Evolutionary conservation across 306 rosid genomes (phyloP), one percentile per base, ranked within the genome.

Genomic region (Rubus idaeus): DNA sequence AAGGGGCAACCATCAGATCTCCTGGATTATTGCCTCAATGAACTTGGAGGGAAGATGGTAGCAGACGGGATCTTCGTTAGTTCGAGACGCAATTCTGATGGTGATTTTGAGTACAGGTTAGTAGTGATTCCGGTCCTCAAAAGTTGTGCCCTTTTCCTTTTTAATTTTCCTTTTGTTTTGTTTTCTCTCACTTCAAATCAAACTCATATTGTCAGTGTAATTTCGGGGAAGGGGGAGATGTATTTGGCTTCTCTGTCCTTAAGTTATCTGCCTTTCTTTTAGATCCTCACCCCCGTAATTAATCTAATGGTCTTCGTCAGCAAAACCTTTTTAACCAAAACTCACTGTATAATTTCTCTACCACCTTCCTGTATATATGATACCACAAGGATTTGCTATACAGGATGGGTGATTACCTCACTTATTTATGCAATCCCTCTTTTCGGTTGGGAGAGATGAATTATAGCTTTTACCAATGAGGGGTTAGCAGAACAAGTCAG

Each of bases 41-140:
- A 90, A 75, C 88, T 95, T 75, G 97, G 92, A 74, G 98, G 98
- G 57, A 95, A 89, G 85, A 70, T 84, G 35, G 84, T 87, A 12
- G 77, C 80, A 57, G 90, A 89, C 58, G 97, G 97, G 74, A 91
- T 88, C 81, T 85, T 88, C 58, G 97, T 95, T 71, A 84, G 74
- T 79, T 78, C 92, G 18, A 90, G 91, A 57, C 73, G 88, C 87
- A 95, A 90, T 88, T 83, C 93, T 77, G 86, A 78, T 69, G 93
- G 91, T 74, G 89, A 87, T 81, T 73, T 73, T 9, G 96, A 90
- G 78, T 95, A 87, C 89, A 89, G 98, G 98, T 95, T 76, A 85
- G 88, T 73, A 66, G 52, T 70, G 50, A 26, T 40, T 57, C 39
- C 65, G 26, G 49, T 78, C 68, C 58, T 65, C 42, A 10, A 76